Evolutionary conservation across 495 filamentous ascomycete genomes (phyloP).

Genomic region (Talaromyces borbonicus): DNA sequence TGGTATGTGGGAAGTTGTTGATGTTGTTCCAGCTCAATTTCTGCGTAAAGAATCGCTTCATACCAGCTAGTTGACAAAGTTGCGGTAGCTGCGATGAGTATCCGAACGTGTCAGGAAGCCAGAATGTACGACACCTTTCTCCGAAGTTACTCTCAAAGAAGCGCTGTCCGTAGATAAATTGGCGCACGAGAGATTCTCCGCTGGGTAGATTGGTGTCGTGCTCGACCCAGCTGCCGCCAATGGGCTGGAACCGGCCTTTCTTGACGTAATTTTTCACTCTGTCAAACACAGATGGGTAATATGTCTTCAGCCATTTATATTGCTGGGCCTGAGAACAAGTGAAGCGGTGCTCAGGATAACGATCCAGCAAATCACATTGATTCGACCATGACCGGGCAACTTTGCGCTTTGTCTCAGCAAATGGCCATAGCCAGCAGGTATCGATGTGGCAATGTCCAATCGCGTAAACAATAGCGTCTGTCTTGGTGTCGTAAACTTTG

Average conservation of each 20-base stretch:
- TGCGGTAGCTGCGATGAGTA: conserved; percentile 94
- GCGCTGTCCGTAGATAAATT: conserved; percentile 89
- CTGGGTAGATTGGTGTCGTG: conserved; percentile 97
- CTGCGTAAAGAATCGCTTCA: conserved; percentile 94
- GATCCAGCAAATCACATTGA: conserved; percentile 87
- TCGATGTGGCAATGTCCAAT: conserved; percentile 97
- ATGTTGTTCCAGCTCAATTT: conserved; percentile 98
- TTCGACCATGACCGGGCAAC: conserved; percentile 93
- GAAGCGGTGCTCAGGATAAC: conserved; percentile 91
- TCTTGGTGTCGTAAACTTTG: conserved; percentile 71
- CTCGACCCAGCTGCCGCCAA: conserved; percentile 97
- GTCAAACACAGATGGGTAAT: conserved; percentile 81
- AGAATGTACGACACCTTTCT: conserved; percentile 81
- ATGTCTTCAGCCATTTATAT: conserved; percentile 89
- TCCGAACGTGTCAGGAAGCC: conserved; percentile 96
- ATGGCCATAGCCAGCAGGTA: conserved; percentile 97
- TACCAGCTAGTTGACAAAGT: conserved; percentile 80
- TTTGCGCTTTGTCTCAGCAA: conserved; percentile 97
- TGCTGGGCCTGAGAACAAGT: conserved; percentile 89
- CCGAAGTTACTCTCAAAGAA: conserved; percentile 94
- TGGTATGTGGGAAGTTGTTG: conserved; percentile 97
- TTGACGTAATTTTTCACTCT: conserved; percentile 86
- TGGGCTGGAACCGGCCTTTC: conserved; percentile 82
- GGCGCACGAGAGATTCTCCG: conserved; percentile 88
- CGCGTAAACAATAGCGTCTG: conserved; percentile 66